These are phyloP conservation scores for Urostyla sp. DNA, from an alignment of 73 alveolate genomes.

Conservation along the genomic window DNA sequence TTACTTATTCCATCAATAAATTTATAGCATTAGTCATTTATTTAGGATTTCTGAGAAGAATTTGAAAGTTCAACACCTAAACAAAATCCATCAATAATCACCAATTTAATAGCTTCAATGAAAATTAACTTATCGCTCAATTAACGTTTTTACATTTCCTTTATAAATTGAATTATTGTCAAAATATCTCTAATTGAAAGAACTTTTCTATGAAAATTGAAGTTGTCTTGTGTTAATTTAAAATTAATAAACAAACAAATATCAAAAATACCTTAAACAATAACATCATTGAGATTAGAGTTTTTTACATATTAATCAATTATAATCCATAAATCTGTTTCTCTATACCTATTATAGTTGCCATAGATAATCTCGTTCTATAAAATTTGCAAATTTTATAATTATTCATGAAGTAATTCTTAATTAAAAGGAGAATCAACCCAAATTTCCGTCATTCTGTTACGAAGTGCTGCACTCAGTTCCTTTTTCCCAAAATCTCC, in stretches of 20 bases:
- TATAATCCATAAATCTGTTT: no score
- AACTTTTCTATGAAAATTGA: constrained; percentile 43
- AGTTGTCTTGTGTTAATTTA: constrained; percentile 2
- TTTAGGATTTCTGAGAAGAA: constrained; percentile 16
- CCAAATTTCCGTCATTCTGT: constrained; percentile 99
- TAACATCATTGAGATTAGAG: not conserved
- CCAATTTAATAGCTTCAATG: constrained; percentile 69
- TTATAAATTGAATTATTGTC: constrained; percentile 59
- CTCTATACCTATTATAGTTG: no score
- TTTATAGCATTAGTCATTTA: not conserved
- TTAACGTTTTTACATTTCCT: not conserved
- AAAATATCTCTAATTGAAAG: constrained; percentile 72
- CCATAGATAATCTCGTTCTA: no score
- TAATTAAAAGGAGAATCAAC: constrained; percentile 78
- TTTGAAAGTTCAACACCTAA: constrained; percentile 61
- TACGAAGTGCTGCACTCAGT: constrained; percentile 98
- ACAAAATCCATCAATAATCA: constrained; percentile 85
- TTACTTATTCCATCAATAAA: not conserved
- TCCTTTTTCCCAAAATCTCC: constrained; percentile 99
- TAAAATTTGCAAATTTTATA: no score
- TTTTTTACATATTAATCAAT: not conserved
- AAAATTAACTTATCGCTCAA: not conserved
- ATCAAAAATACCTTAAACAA: constrained; percentile 8
- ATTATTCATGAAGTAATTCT: not conserved
- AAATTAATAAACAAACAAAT: constrained; percentile 26